Evolutionary conservation across 257 asterid genomes (phyloP), one percentile per base, ranked within the genome.

Genomic region (Verbascum thapsus): DNA sequence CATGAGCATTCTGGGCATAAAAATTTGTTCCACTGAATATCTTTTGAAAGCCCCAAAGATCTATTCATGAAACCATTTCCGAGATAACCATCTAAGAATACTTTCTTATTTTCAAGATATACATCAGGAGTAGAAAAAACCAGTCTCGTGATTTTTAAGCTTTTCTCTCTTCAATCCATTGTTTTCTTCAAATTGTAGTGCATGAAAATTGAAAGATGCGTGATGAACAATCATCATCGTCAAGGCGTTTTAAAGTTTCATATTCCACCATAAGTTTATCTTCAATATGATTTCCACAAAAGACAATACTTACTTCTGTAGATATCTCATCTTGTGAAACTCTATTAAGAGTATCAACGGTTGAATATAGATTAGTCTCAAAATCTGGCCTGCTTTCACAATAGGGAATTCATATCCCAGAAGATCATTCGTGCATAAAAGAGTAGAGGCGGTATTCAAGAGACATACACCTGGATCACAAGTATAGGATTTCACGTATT

Each of bases 51-150:
- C 62, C 75, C 80, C 22, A 94, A 85, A 45, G 94, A 78, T 66
- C 75, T 75, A 63, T 80, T 81, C 94, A 89, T 81, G 76, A 92
- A 89, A 70, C 89, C 94, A 72, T 74, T 75, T 45, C 94, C 95
- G 22, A 89, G 90, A 77, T 72, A 87, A 73, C 95, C 96, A 82
- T 89, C 83, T 30, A 83, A 87, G 73, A 88, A 83, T 70, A 81
- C 54, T 73, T 85, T 92, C 81, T 89, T 94, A 69, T 87, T 81
- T 43, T 73, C 85, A 73, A 76, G 85, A 69, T 34, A 30, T 59
- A 17, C 30, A 58, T 74, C 54, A 49, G 61, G 68, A 41, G 78
- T 40, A 69, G 90, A 85, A 66, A n/a, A 81, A 78, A 39, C 66
- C 73, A 42, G 45, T 50, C 19, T 55, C 76, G 59, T 68, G 57